Percentiles rank a stretch among this genome's conserved stretches.
Evolutionary conservation across 371 early-diverging fungal species (phyloP).

Genomic region (Mucor lusitanicus): DNA sequence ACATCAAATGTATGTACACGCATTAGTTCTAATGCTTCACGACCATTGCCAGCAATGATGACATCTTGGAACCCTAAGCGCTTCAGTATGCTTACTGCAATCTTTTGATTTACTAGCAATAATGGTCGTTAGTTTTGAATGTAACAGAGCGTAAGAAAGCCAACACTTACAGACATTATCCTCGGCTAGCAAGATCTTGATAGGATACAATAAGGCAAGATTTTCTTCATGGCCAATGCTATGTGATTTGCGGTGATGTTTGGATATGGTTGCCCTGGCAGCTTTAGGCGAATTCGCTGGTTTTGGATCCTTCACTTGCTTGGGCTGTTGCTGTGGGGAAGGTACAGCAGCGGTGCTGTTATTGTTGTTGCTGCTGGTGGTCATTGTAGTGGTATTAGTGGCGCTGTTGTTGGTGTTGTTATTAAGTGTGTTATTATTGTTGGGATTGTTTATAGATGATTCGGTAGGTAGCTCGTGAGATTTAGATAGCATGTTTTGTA

Average conservation of each 20-base stretch:
- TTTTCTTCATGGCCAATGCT: slow-evolving; percentile 34
- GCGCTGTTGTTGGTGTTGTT: neutral
- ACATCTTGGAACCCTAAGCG: slow-evolving; percentile 56
- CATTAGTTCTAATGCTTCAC: slow-evolving; percentile 51
- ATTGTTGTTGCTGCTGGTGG: neutral
- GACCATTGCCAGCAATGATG: slow-evolving; percentile 56
- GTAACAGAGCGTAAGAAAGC: neutral
- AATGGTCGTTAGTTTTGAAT: neutral
- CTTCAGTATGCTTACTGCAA: slow-evolving; percentile 58
- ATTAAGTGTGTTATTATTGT: neutral
- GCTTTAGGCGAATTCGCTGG: neutral
- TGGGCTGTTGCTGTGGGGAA: neutral
- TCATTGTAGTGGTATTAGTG: neutral
- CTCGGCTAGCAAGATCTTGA: slow-evolving; percentile 50
- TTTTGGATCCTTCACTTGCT: neutral
- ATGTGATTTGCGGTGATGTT: slow-evolving; percentile 19
- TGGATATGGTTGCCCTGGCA: neutral
- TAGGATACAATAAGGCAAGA: slow-evolving; percentile 34
- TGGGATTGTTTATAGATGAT: neutral
- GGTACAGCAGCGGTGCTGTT: neutral
- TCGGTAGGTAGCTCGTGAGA: neutral
- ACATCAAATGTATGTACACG: slow-evolving; percentile 40
- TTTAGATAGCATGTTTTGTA: slow-evolving; percentile 8
- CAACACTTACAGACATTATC: slow-evolving; percentile 47
- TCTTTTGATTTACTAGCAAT: slow-evolving; percentile 56